A percentile compares a stretch with the other conserved stretches of the same genome.
Conservation (phyloP, 768 basidiomycete species). For the Tubosaeta sp. region DNA sequence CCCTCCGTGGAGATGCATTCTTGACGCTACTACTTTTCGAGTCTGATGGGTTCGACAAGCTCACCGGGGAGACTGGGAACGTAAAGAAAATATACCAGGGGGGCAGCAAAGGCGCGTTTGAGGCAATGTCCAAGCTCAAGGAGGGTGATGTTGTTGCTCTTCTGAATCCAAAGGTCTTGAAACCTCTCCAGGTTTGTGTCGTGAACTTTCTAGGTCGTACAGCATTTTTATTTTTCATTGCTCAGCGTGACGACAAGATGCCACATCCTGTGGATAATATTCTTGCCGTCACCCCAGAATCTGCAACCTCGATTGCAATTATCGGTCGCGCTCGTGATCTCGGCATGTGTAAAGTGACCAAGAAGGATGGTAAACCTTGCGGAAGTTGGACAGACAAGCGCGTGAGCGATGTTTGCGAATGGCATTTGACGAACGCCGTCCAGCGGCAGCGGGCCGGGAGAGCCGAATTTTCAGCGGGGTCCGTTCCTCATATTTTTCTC, state of each 20-base stretch:
- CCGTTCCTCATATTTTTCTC: constrained; percentile 21
- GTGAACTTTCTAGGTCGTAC: background rate
- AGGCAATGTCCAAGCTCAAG: constrained; percentile 76
- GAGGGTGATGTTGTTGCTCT: constrained; percentile 91
- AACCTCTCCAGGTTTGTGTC: constrained; percentile 71
- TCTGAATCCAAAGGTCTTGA: constrained; percentile 81
- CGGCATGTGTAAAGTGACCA: constrained; percentile 75
- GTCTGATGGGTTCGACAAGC: constrained; percentile 63
- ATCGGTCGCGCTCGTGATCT: constrained; percentile 87
- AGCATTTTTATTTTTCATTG: background rate
- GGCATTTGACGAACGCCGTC: constrained; percentile 81
- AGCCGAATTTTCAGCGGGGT: constrained; percentile 87
- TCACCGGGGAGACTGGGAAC: constrained; percentile 47
- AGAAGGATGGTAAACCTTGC: constrained; percentile 78
- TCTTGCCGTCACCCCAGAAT: constrained; percentile 83
- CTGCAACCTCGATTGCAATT: constrained; percentile 72
- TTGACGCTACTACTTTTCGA: constrained; percentile 86
- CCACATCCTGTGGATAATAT: constrained; percentile 81
- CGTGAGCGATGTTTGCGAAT: constrained; percentile 85
- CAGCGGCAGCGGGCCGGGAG: constrained; percentile 68
- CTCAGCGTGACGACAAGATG: constrained; percentile 35
- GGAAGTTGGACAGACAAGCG: constrained; percentile 91
- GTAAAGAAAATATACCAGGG: constrained; percentile 73
- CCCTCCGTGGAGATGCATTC: constrained; percentile 77
- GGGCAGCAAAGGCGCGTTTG: constrained; percentile 91